phyloP scores from a whole-genome alignment of 495 filamentous ascomycete genomes.

The Cercophora sp. region DNA sequence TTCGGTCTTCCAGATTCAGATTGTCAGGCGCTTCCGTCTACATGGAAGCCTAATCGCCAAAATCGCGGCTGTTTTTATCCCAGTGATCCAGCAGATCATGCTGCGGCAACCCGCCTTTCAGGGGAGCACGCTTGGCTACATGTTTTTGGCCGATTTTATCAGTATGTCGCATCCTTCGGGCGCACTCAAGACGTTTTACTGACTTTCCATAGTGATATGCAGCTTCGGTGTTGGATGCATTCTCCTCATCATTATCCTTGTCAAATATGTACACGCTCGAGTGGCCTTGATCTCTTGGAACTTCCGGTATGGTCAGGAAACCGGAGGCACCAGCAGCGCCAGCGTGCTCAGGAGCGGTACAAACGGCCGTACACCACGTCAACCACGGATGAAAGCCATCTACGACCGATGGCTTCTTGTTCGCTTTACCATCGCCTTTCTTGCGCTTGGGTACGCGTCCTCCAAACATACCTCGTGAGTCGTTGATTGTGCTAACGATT shows the following conservation, averaged over 20 bases:
- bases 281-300: constrained; percentile 36
- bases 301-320: constrained; percentile 28
- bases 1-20: constrained; percentile 33
- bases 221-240: constrained; percentile 38
- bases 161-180: too few relatives aligned
- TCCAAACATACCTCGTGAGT: background rate
- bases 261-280: constrained; percentile 44
- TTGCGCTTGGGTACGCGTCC: constrained; percentile 40
- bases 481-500: background rate
- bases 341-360: constrained; percentile 1
- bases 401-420: constrained; percentile 46
- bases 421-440: constrained; percentile 44
- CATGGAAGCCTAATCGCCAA: constrained; percentile 35
- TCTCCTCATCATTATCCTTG: constrained; percentile 39
- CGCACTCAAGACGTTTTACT: too few relatives aligned
- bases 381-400: constrained; percentile 22
- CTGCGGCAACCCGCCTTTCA: constrained; percentile 29
- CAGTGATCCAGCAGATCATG: constrained; percentile 33
- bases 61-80: constrained; percentile 30
- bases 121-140: constrained; percentile 27
- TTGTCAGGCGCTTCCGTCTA: constrained; percentile 17
- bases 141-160: constrained; percentile 38
- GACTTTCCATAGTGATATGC: constrained; percentile 32
- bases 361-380: background rate
- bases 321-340: constrained; percentile 12